Base-by-base conservation (phyloP, 495 filamentous ascomycete genomes). In the Hyaloscypha hepaticicola region DNA sequence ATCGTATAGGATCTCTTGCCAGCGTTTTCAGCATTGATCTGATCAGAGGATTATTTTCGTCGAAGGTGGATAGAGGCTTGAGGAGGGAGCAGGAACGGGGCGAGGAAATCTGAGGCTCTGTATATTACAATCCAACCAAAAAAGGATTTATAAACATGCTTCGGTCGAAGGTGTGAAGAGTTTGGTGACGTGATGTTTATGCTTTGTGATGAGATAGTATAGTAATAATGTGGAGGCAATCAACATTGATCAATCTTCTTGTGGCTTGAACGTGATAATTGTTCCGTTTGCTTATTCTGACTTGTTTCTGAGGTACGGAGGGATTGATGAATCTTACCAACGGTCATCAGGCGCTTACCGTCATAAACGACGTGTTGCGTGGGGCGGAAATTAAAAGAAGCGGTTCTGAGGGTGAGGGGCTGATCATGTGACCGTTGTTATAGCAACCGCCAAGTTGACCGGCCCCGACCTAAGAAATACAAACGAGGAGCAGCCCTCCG, bases 21-120 rank as follows among this genome's bases (percentile, higher is more conserved):
- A 26, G 21, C 41, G 28, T 66, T 68, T 71, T 65, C 31, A 63
- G 66, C 60, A 61, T 34, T 58, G 66, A 58, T 27, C 69, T 68
- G 66, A 68, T 68, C 69, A 71, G 69, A 69, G 66, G 66, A 22
- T 66, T 66, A 55, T 66, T 66, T 60, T 65, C 31, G 45, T 29
- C 29, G 38, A 52, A n/a, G 60, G 29, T 50, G 27, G 51, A 59
- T 51, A 56, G 64, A 53, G 24, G 19, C 41, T 63, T 62, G 60
- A 12, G 45, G 59, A 26, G 31, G 55, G 25, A 51, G 55, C 27
- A 11, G 38, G 38, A 45, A 45, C 38, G 38, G 38, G 38, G 11
- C 11, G 38, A 45, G 38, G 16, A 16, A 16, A 45, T 19, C 38
- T 4, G 38, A 22, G 55, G 48, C 28, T 65, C 28, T 71, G 69